These are phyloP conservation scores for Limnanthes douglasii DNA, from an alignment of 345 rosid species.

Conservation along the genomic window DNA sequence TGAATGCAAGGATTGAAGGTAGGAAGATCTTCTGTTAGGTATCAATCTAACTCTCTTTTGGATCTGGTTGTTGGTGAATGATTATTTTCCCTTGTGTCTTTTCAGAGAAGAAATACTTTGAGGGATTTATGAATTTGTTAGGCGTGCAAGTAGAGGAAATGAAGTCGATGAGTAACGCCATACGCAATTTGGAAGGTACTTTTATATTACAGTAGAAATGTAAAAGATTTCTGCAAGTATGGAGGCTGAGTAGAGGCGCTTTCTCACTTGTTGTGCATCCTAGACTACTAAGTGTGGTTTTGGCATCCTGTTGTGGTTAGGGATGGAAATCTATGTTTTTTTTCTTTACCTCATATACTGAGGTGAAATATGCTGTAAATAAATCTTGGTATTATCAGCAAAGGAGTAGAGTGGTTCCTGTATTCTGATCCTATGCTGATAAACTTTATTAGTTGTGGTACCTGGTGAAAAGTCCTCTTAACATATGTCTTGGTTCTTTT, in stretches of 20 bases:
- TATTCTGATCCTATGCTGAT: too few species aligned
- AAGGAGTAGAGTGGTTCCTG: too few species aligned
- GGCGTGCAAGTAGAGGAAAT: slow-evolving; percentile 74
- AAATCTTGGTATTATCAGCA: too few species aligned
- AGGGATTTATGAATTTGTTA: slow-evolving; percentile 42
- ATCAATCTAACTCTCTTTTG: background rate
- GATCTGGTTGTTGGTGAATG: background rate
- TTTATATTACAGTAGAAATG: background rate
- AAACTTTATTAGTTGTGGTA: too few species aligned
- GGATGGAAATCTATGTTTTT: too few species aligned
- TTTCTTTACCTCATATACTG: too few species aligned
- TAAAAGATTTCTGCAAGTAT: background rate
- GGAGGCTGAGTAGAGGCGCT: too few species aligned
- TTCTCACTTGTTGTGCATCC: too few species aligned
- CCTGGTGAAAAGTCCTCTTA: too few species aligned
- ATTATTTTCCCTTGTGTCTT: slow-evolving; percentile 5
- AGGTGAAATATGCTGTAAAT: too few species aligned
- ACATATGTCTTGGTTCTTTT: too few species aligned
- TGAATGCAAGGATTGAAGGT: slow-evolving; percentile 65
- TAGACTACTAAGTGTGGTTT: too few species aligned
- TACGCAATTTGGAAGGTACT: slow-evolving; percentile 61
- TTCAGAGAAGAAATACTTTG: slow-evolving; percentile 56
- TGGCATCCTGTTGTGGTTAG: background rate
- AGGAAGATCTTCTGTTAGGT: background rate
- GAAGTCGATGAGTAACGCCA: slow-evolving; percentile 55